Percentiles rank a stretch among this genome's conserved stretches.
Conservation (phyloP, 2,329 filamentous ascomycete species). For the Furcasterigmium furcatum region DNA sequence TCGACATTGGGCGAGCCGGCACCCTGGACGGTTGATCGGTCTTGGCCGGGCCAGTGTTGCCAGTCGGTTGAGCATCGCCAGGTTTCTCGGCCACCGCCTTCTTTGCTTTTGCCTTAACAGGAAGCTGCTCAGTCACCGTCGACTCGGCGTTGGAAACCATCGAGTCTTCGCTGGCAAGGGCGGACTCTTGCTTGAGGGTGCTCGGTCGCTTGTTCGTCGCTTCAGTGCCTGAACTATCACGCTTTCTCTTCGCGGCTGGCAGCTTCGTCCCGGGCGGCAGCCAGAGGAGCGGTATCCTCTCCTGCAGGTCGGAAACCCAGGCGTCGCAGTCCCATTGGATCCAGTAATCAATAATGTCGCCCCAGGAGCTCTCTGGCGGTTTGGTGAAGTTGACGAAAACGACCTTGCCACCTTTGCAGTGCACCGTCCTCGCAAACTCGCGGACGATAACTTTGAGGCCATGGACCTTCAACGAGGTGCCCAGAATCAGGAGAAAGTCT, state of each 20-base stretch:
- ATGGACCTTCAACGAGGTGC: constrained; percentile 69
- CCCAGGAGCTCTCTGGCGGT: constrained; percentile 69
- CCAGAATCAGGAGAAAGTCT: constrained; percentile 66
- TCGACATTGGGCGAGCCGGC: constrained; percentile 34
- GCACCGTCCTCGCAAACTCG: constrained; percentile 69
- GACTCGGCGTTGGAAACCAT: too few relatives aligned
- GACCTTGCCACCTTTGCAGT: constrained; percentile 64
- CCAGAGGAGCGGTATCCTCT: constrained; percentile 58
- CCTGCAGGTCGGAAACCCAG: constrained; percentile 64
- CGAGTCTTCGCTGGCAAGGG: neutral
- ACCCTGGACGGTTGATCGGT: constrained; percentile 8
- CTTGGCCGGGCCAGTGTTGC: neutral
- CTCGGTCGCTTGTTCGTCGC: constrained; percentile 12
- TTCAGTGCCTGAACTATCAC: constrained; percentile 20
- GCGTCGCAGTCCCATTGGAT: constrained; percentile 73
- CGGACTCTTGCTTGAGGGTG: neutral
- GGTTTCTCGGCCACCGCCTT: too few relatives aligned
- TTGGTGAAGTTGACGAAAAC: constrained; percentile 73
- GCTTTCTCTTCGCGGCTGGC: constrained; percentile 38
- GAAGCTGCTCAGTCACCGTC: too few relatives aligned
- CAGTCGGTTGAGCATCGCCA: too few relatives aligned
- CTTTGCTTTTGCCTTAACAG: too few relatives aligned
- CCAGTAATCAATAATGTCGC: constrained; percentile 71
- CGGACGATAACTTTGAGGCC: constrained; percentile 68
- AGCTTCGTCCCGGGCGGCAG: constrained; percentile 39